Percentiles rank a stretch among this genome's conserved stretches.
phyloP scores from a whole-genome alignment of 1,284 basidiomycete genomes.

The Chalciporus sp. region DNA sequence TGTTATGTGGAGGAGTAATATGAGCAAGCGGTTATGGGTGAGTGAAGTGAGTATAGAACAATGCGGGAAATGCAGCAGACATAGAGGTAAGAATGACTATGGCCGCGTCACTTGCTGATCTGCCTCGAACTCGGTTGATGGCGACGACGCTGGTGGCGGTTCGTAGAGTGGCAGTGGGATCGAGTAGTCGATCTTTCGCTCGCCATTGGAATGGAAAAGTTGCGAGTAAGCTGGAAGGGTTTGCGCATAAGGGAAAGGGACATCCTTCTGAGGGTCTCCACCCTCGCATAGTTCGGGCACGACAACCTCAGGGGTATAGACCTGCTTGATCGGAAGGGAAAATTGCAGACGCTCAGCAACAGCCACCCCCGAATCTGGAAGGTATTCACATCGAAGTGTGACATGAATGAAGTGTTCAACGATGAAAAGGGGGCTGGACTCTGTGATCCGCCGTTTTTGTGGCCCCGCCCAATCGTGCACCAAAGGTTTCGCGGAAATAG shows the following conservation, averaged over 20 bases:
- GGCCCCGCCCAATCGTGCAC: slow-evolving; percentile 47
- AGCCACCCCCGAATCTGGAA: slow-evolving; percentile 39
- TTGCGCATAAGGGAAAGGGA: slow-evolving; percentile 38
- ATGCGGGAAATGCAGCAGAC: background rate
- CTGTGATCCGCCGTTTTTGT: slow-evolving; percentile 46
- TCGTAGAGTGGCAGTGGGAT: slow-evolving; percentile 68
- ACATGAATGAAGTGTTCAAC: slow-evolving; percentile 60
- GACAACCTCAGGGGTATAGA: slow-evolving; percentile 30
- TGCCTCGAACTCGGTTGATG: slow-evolving; percentile 1
- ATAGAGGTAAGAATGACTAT: slow-evolving; percentile 3
- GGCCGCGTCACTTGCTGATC: slow-evolving; percentile 7
- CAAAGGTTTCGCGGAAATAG: slow-evolving; percentile 40
- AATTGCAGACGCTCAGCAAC: slow-evolving; percentile 42
- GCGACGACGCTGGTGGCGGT: slow-evolving; percentile 24
- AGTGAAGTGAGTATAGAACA: background rate
- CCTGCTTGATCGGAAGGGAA: slow-evolving; percentile 59
- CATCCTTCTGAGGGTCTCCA: slow-evolving; percentile 19
- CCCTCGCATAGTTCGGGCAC: slow-evolving; percentile 26
- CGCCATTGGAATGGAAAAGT: slow-evolving; percentile 71
- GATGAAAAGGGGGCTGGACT: slow-evolving; percentile 55
- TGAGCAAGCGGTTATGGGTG: background rate
- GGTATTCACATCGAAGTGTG: slow-evolving; percentile 55
- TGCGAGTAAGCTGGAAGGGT: slow-evolving; percentile 75
- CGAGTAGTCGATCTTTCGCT: slow-evolving; percentile 66
- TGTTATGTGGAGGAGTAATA: background rate